Evolutionary conservation across 2,329 filamentous ascomycete genomes (phyloP).

Genomic region (Trichoderma arundinaceum): DNA sequence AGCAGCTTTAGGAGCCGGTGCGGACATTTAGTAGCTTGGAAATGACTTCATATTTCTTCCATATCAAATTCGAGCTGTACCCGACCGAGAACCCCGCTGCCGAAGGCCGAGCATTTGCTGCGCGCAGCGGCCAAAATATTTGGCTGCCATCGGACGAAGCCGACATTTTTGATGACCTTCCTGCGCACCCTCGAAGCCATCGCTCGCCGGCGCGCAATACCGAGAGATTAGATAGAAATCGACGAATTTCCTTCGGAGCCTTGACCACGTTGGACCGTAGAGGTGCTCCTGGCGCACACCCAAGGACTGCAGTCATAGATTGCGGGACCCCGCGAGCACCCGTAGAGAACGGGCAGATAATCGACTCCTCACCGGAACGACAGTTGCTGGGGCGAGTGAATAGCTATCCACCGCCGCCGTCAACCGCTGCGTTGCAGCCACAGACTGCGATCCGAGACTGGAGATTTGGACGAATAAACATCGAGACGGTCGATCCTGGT

Average conservation of each 20-base stretch:
- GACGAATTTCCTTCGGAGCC: constrained; percentile 33
- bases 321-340: constrained; percentile 52
- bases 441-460: constrained; percentile 68
- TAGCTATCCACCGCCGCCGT: constrained; percentile 52
- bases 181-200: constrained; percentile 52
- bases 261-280: constrained; percentile 9
- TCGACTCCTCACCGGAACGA: constrained; percentile 48
- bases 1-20: not conserved
- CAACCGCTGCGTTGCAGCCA: constrained; percentile 53
- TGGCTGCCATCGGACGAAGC: constrained; percentile 59
- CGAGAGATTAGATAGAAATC: not conserved
- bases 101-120: constrained; percentile 27
- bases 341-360: constrained; percentile 43
- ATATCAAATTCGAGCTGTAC: constrained; percentile 71
- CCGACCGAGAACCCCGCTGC: constrained; percentile 49
- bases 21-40: constrained; percentile 14
- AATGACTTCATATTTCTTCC: constrained; percentile 69
- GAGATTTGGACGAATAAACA: constrained; percentile 77
- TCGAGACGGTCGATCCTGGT: constrained; percentile 79
- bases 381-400: constrained; percentile 49
- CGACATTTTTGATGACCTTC: constrained; percentile 62
- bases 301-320: constrained; percentile 52
- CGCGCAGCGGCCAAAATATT: constrained; percentile 39
- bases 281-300: constrained; percentile 26
- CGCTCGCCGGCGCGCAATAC: constrained; percentile 24